A percentile compares a stretch with the other conserved stretches of the same genome.
phyloP scores from a whole-genome alignment of 1,139 yeast genomes.

The Nakaseomyces nivariensis region DNA sequence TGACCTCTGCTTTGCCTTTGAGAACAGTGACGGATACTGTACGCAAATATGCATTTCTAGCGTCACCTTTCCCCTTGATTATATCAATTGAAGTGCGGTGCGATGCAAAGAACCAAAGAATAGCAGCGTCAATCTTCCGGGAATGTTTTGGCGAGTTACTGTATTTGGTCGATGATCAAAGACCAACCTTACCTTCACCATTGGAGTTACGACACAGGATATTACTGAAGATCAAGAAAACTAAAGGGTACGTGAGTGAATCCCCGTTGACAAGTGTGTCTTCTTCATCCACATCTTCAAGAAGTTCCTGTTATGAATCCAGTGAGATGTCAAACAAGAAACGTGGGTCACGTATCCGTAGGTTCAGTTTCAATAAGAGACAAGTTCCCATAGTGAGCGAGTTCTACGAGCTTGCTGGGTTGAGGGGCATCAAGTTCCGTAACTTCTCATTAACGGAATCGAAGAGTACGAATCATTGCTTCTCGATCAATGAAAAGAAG shows the following conservation, averaged over 20 bases:
- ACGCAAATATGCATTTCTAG: slow-evolving; percentile 73
- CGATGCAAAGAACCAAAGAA: slow-evolving; percentile 49
- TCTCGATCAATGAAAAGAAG: slow-evolving; percentile 73
- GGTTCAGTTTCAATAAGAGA: slow-evolving; percentile 21
- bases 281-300: slow-evolving; percentile 8
- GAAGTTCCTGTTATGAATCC: slow-evolving; percentile 17
- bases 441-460: slow-evolving; percentile 84
- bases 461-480: slow-evolving; percentile 69
- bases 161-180: slow-evolving; percentile 19
- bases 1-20: slow-evolving; percentile 65
- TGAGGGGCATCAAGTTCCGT: slow-evolving; percentile 63
- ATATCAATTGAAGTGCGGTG: slow-evolving; percentile 86
- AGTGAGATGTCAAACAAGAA: slow-evolving; percentile 11
- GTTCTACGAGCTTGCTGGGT: slow-evolving; percentile 55
- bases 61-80: slow-evolving; percentile 76
- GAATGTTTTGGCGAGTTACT: slow-evolving; percentile 53
- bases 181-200: slow-evolving; percentile 56
- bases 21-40: slow-evolving; percentile 62
- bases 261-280: neutral
- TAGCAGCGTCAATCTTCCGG: slow-evolving; percentile 43
- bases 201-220: slow-evolving; percentile 55
- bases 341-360: slow-evolving; percentile 21
- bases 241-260: slow-evolving; percentile 23
- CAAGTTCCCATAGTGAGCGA: slow-evolving; percentile 37
- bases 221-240: slow-evolving; percentile 65